Evolutionary conservation across 768 basidiomycete species (phyloP), one percentile per base, ranked within the genome.

Genomic region (Leccinum ochraceum): DNA sequence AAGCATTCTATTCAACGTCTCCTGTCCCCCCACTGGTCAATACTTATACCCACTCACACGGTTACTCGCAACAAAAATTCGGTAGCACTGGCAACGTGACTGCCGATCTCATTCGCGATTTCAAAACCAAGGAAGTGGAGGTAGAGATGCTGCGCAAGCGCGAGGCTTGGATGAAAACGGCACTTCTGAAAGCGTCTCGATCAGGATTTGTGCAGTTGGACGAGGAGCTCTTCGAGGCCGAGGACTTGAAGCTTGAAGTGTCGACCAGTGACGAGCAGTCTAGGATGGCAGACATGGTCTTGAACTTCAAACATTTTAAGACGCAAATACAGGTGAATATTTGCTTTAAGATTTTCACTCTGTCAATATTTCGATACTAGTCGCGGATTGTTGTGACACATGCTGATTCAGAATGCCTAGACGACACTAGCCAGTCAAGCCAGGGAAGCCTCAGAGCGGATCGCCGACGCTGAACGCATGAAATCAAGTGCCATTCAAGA

Each of bases 251-350:
- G 57, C 72, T 73, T 44, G 71, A 71, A n/a, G 69, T 67, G 44
- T 76, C 78, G 37, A 22, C 57, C 32, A 58, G 70, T 56, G 76
- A 77, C 26, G 82, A 82, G 28, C 82, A 80, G 46, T 80, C 81
- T 37, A 79, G 78, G 58, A 78, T 88, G 59, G 79, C 84, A 2
- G 91, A 94, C 64, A 81, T 93, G 73, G 79, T 90, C 5, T 76
- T 97, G 58, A 85, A 82, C 69, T 84, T 98, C 69, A 98, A 96
- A 78, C 88, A 93, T 69, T 90, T 94, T 73, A 87, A 87, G 72
- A 90, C 92, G 11, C 86, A 86, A 63, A 81, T 95, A 55, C 92
- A 95, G 86, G 95, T 94, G 62, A 64, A 85, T 75, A 9, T 46
- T 46, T n/a, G 1, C 28, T 56, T 8, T 39, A 13, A 52, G 9